These are phyloP conservation scores for Aspergillus ibericus DNA, from an alignment of 2,329 filamentous ascomycete species.

Conservation along the genomic window DNA sequence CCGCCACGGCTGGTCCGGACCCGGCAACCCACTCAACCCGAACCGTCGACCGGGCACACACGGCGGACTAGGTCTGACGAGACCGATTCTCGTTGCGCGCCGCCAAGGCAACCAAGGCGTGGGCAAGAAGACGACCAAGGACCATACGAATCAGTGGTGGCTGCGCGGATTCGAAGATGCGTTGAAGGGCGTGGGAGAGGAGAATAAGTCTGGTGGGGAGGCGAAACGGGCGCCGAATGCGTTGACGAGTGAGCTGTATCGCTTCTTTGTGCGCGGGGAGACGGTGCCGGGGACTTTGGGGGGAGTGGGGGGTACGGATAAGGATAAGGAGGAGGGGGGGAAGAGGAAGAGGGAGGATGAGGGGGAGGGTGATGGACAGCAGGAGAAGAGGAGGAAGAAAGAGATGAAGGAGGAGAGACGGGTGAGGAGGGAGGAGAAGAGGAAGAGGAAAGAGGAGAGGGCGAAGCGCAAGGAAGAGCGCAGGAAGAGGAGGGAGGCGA, in stretches of 20 bases:
- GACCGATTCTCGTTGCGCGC: conserved; percentile 77
- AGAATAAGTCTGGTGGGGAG: conserved; percentile 51
- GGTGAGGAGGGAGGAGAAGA: conserved; percentile 12
- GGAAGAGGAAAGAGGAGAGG: conserved; percentile 21
- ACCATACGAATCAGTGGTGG: conserved; percentile 88
- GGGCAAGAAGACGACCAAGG: conserved; percentile 68
- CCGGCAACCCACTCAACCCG: conserved; percentile 82
- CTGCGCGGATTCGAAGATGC: conserved; percentile 90
- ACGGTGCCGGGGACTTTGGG: conserved; percentile 67
- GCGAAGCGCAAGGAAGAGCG: conserved; percentile 26
- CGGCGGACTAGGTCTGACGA: conserved; percentile 73
- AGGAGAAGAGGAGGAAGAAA: conserved; percentile 26
- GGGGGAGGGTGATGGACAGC: conserved; percentile 40
- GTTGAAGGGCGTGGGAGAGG: conserved; percentile 69
- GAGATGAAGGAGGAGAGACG: conserved; percentile 17
- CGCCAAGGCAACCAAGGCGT: conserved; percentile 81
- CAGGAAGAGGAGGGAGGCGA: conserved; percentile 26
- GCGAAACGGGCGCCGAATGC: conserved; percentile 47
- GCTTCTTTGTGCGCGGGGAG: conserved; percentile 81
- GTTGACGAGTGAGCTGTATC: conserved; percentile 64
- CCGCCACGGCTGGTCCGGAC: conserved; percentile 85
- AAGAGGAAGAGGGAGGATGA: conserved; percentile 24
- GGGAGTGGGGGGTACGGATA: conserved; percentile 17
- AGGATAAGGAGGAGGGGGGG: conserved; percentile 7
- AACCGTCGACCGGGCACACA: conserved; percentile 49